Evolutionary conservation across 2,329 filamentous ascomycete genomes (phyloP).

Genomic region (Chrysosporium queenslandicum): DNA sequence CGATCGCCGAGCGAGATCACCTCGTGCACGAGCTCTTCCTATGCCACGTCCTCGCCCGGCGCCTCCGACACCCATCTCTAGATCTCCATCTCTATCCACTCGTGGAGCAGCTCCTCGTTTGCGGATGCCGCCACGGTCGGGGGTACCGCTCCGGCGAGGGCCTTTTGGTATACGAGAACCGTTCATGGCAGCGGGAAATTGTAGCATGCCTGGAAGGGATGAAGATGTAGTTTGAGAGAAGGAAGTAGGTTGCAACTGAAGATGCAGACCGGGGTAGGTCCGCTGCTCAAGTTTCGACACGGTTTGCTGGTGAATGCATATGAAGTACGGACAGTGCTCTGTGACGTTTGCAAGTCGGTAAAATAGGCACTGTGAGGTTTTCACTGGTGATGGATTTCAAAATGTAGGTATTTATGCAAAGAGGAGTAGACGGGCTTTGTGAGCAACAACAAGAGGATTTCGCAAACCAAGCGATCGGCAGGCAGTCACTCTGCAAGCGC

Average conservation of each 20-base stretch:
- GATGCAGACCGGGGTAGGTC: slow-evolving; percentile 6
- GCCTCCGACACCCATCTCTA: slow-evolving; percentile 46
- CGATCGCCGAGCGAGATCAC: slow-evolving; percentile 24
- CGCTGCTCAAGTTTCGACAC: slow-evolving; percentile 5
- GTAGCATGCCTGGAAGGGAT: slow-evolving; percentile 11
- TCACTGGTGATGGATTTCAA: not conserved
- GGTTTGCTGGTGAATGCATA: not conserved
- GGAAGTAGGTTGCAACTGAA: not conserved
- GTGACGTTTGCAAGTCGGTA: no score
- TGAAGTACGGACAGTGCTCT: not conserved
- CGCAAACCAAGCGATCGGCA: not conserved
- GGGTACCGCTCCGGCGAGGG: slow-evolving; percentile 18
- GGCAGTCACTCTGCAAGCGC: not conserved
- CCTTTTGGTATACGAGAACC: slow-evolving; percentile 28
- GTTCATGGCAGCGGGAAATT: slow-evolving; percentile 18
- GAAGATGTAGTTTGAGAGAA: not conserved
- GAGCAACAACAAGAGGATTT: no score
- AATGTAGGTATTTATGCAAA: not conserved
- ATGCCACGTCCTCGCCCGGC: slow-evolving; percentile 26
- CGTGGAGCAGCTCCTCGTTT: slow-evolving; percentile 39
- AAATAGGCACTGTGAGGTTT: no score
- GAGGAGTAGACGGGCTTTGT: not conserved
- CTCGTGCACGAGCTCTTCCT: slow-evolving; percentile 27
- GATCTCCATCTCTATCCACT: slow-evolving; percentile 52
- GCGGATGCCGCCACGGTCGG: slow-evolving; percentile 42